Percentiles rank a stretch among this genome's conserved stretches.
Evolutionary conservation across 257 asterid genomes (phyloP).

Genomic region (Vinca minor): DNA sequence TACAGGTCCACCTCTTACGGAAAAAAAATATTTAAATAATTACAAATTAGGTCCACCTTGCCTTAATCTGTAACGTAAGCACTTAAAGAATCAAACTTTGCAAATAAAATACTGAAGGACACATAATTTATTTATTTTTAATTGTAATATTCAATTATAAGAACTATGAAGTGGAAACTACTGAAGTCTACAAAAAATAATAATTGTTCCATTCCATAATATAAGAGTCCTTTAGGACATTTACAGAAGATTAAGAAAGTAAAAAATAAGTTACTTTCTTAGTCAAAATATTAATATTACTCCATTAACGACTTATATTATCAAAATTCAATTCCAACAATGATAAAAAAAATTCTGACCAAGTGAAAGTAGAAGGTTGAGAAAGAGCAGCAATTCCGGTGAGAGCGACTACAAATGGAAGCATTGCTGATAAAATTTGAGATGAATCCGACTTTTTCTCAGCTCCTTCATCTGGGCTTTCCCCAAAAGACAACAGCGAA

Average conservation of each 20-base stretch:
- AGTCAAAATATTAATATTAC: too few relatives aligned
- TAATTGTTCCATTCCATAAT: too few relatives aligned
- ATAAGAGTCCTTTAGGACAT: too few relatives aligned
- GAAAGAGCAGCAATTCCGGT: slow-evolving; percentile 87
- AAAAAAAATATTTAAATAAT: neutral
- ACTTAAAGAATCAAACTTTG: slow-evolving; percentile 3
- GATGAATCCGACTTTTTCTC: slow-evolving; percentile 52
- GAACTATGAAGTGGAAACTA: neutral
- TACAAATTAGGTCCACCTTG: neutral
- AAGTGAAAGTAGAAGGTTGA: slow-evolving; percentile 85
- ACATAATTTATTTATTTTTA: neutral
- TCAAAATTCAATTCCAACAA: too few relatives aligned
- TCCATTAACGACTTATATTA: too few relatives aligned
- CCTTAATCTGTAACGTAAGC: neutral
- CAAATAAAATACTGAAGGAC: slow-evolving; percentile 18
- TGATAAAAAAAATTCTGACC: slow-evolving; percentile 37
- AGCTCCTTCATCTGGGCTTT: slow-evolving; percentile 30
- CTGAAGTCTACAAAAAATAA: neutral
- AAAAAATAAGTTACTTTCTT: too few relatives aligned
- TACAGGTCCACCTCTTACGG: neutral
- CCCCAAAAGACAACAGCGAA: slow-evolving; percentile 66
- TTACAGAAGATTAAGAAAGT: too few relatives aligned
- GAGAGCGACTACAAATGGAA: slow-evolving; percentile 81
- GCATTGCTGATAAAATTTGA: slow-evolving; percentile 62
- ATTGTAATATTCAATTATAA: neutral